A percentile compares a stretch with the other conserved stretches of the same genome.
These are phyloP conservation scores for Hypoxylon sp. DNA, from an alignment of 2,329 filamentous ascomycete genomes.

Conservation along the genomic window DNA sequence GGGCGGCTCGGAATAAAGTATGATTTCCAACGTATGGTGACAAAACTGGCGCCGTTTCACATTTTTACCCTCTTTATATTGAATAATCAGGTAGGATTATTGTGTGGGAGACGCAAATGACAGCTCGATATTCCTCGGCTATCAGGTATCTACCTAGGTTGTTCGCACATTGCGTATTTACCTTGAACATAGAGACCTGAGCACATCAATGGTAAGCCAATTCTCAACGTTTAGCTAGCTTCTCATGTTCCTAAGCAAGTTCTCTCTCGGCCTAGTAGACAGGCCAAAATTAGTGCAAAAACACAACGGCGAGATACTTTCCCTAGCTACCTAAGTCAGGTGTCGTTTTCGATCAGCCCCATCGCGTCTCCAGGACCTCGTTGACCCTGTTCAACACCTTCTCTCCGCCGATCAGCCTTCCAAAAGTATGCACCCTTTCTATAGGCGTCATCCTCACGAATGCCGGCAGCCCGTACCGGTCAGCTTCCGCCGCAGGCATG, in stretches of 20 bases:
- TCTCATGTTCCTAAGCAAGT: neutral
- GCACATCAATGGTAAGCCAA: no score
- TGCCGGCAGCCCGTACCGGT: slow-evolving; percentile 59
- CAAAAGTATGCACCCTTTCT: slow-evolving; percentile 64
- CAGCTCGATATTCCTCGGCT: neutral
- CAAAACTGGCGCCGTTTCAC: neutral
- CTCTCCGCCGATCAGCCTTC: slow-evolving; percentile 63
- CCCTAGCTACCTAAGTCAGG: slow-evolving; percentile 3
- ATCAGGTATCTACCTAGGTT: neutral
- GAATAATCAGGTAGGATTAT: neutral
- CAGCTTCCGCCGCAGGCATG: slow-evolving; percentile 22
- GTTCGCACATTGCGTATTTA: no score
- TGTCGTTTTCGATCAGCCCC: slow-evolving; percentile 52
- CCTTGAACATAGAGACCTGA: no score
- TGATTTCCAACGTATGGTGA: slow-evolving; percentile 36
- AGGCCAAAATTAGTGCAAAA: neutral
- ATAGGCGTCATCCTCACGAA: slow-evolving; percentile 68
- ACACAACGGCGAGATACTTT: slow-evolving; percentile 5
- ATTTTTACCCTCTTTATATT: neutral
- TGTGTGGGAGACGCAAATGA: neutral
- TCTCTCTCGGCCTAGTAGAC: neutral
- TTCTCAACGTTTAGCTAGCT: neutral
- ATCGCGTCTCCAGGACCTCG: slow-evolving; percentile 62
- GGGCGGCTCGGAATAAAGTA: slow-evolving; percentile 9
- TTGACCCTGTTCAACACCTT: slow-evolving; percentile 65